Evolutionary conservation across 1,139 yeast genomes (phyloP).

Genomic region (Candida tropicalis): DNA sequence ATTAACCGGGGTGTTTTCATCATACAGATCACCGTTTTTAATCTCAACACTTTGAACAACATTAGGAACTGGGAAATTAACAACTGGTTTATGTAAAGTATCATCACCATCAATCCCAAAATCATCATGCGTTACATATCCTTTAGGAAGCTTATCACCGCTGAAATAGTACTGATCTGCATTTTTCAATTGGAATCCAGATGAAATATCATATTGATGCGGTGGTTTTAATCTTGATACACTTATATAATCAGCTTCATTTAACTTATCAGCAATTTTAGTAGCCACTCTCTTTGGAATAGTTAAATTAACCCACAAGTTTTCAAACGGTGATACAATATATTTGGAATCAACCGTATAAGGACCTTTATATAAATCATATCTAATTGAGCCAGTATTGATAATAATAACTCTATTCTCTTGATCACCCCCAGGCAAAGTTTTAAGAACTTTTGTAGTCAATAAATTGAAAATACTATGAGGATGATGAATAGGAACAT

Average conservation of each 20-base stretch:
- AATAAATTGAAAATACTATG: slow-evolving; percentile 64
- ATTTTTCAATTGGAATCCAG: background rate
- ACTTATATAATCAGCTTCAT: slow-evolving; percentile 50
- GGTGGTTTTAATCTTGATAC: slow-evolving; percentile 26
- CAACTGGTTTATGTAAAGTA: slow-evolving; percentile 69
- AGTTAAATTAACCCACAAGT: slow-evolving; percentile 68
- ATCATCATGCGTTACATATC: slow-evolving; percentile 84
- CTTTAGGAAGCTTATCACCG: slow-evolving; percentile 43
- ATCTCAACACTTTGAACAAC: slow-evolving; percentile 58
- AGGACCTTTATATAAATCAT: slow-evolving; percentile 84
- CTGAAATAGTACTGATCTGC: background rate
- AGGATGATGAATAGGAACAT: slow-evolving; percentile 65
- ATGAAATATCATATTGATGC: slow-evolving; percentile 22
- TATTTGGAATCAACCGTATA: slow-evolving; percentile 81
- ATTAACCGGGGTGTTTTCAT: slow-evolving; percentile 48
- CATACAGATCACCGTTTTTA: slow-evolving; percentile 9
- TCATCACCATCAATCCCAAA: slow-evolving; percentile 88
- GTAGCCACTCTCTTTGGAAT: slow-evolving; percentile 56
- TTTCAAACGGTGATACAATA: slow-evolving; percentile 84
- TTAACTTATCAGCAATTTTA: slow-evolving; percentile 50
- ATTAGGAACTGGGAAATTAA: slow-evolving; percentile 67
- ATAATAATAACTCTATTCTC: slow-evolving; percentile 64
- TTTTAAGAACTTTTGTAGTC: slow-evolving; percentile 59
- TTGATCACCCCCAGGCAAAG: slow-evolving; percentile 32
- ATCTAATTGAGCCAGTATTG: slow-evolving; percentile 89